Percentiles rank a stretch among this genome's conserved stretches.
Evolutionary conservation across 495 filamentous ascomycete species (phyloP).

Genomic region (Echria macrotheca): DNA sequence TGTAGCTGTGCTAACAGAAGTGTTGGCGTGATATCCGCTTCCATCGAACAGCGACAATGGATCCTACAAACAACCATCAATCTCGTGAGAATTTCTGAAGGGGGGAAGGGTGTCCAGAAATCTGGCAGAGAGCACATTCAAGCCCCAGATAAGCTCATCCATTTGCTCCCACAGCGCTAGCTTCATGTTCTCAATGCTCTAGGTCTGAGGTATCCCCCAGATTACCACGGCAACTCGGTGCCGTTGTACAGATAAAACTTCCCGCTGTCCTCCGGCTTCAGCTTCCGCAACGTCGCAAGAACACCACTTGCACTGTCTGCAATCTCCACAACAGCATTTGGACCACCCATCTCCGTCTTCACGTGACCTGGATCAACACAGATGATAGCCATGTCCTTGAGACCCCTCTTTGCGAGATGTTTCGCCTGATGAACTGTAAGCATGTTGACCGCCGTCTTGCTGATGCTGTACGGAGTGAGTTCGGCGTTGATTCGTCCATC

Average conservation of each 20-base stretch:
- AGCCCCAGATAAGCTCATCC: no score
- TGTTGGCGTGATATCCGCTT: no score
- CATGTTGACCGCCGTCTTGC: slow-evolving; percentile 36
- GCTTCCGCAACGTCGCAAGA: slow-evolving; percentile 14
- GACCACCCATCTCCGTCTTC: slow-evolving; percentile 54
- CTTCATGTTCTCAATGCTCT: no score
- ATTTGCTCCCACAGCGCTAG: no score
- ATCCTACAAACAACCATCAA: no score
- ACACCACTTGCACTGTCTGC: slow-evolving; percentile 37
- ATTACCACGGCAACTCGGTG: background rate
- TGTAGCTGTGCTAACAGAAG: no score
- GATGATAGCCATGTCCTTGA: slow-evolving; percentile 38
- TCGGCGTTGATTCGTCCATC: slow-evolving; percentile 11
- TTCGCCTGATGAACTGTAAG: slow-evolving; percentile 33
- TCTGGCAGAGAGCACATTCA: no score
- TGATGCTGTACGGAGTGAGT: slow-evolving; percentile 28
- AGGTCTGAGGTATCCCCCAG: no score
- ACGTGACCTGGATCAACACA: slow-evolving; percentile 57
- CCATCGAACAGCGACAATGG: no score
- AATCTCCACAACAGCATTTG: slow-evolving; percentile 38
- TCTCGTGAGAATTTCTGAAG: no score
- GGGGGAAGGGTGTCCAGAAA: no score
- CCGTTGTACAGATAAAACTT: background rate
- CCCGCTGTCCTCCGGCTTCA: slow-evolving; percentile 19
- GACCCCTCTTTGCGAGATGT: no score